Evolutionary conservation across 768 basidiomycete genomes (phyloP), one percentile per base, ranked within the genome.

Genomic region (Ramaria rubella): DNA sequence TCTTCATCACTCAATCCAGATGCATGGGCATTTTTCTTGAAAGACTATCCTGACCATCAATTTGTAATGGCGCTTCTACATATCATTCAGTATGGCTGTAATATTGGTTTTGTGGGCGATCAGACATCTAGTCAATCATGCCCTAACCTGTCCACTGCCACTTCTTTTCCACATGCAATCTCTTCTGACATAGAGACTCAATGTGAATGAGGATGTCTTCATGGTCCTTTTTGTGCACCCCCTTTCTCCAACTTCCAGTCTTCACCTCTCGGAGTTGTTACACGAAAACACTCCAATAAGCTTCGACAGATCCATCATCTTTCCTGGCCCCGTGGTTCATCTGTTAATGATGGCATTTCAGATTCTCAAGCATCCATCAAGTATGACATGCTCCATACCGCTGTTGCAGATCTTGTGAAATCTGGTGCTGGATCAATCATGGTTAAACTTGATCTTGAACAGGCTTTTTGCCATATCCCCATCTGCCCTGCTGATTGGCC

Each of bases 381-480:
- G 0, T 73, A 72, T 52, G 67, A 73, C 27, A 60, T 60, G 44
- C 66, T 72, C 50, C 3, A 42, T 27, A 40, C 31, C 1, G 52
- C 31, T 23, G 36, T 54, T 7, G 1, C 1, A 2, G n/a, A n/a
- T n/a, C n/a, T n/a, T n/a, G n/a, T n/a, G n/a, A 26, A 2, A 0
- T 64, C 65, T 1, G 69, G 72, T 0, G 64, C 38, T 1, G 63
- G 67, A 11, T 65, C 69, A 1, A 59, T 69, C 1, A 64, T 74
- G 59, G 64, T 60, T 5, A 73, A 73, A 54, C 67, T 72, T n/a
- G 71, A 74, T 50, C 63, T 75, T 6, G 64, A 69, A 52, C 64
- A 69, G 12, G 73, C 71, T 1, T 75, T 73, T 56, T 61, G 65
- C 21, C 73, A 73, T 38, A 68, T 73, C 29, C 71, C 69, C 1